A percentile compares a stretch with the other conserved stretches of the same genome.
Evolutionary conservation across 225 moss, liverwort and hornwort species (phyloP).

Genomic region (Rhytidiadelphus loreus): DNA sequence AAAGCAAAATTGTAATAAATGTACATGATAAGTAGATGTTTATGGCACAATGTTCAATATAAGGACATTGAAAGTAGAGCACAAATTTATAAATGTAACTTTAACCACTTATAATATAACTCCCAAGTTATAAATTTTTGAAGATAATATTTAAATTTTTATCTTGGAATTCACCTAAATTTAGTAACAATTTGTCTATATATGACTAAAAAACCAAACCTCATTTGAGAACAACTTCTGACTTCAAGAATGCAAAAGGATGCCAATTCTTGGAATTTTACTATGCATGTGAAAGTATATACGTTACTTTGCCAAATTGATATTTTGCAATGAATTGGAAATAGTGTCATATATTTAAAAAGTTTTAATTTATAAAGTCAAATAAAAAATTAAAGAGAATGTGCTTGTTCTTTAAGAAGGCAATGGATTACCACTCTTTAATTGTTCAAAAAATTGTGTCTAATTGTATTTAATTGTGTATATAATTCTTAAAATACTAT

Average conservation of each 20-base stretch:
- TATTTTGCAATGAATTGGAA: no score
- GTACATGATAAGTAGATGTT: neutral
- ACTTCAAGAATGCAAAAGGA: no score
- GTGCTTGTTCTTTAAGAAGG: no score
- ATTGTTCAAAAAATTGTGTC: neutral
- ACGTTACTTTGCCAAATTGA: neutral
- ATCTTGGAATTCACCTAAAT: neutral
- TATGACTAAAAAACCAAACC: neutral
- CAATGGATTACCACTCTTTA: neutral
- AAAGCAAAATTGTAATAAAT: neutral
- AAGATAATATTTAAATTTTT: neutral
- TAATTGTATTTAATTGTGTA: neutral
- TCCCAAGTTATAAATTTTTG: neutral
- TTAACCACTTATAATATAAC: neutral
- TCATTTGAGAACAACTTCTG: no score
- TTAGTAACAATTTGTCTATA: neutral
- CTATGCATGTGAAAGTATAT: rapidly evolving
- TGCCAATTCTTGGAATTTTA: neutral
- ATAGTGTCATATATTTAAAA: no score
- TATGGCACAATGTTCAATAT: neutral
- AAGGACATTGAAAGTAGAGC: neutral
- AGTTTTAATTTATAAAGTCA: no score
- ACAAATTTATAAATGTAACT: neutral
- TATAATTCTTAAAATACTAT: no score
- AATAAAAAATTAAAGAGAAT: no score